Evolutionary conservation across 1,284 basidiomycete genomes (phyloP), one percentile per base, ranked within the genome.

Genomic region (Leccinum colubrinum): DNA sequence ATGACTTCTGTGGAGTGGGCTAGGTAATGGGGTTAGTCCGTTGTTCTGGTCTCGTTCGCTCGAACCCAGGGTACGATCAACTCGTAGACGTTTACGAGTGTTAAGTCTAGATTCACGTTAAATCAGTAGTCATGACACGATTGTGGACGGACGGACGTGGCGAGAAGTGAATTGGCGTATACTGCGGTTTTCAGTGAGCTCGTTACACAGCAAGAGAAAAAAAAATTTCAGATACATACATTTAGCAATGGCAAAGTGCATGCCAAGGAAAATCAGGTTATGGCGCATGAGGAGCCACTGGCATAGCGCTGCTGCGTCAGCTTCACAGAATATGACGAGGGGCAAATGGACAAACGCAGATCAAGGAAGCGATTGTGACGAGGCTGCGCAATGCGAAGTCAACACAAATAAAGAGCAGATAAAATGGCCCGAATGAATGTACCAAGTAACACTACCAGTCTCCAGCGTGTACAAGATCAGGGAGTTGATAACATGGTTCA

Each of bases 401-500:
- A 41, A 77, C 69, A 3, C 68, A 52, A 67, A 46, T 71, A 59
- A 78, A 63, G n/a, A 9, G 27, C 30, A 2, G 51, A 14, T 27
- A 1, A 4, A 35, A 2, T n/a, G 11, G 35, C 25, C 60, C 35
- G 3, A 50, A 54, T 7, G 5, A 39, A 55, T 55, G 3, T 58
- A 82, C 82, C 76, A 79, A 9, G 83, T 85, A 7, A 85, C 64
- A 3, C 77, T 67, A 3, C 83, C 84, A 3, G 80, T 85, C 63
- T 86, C 83, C 11, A 86, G 69, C 0, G 84, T 81, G 59, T 85
- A 85, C 3, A 84, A 60, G 55, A 81, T 83, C 55, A 85, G 69
- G 0, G 75, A 71, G 59, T 85, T 81, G 35, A 86, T 76, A 46
- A 84, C 70, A 39, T 79, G 75, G 54, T 80, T 79, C 78, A 84